phyloP scores from a whole-genome alignment of 352 stramenopile genomes.

The Globisporangium polare region DNA sequence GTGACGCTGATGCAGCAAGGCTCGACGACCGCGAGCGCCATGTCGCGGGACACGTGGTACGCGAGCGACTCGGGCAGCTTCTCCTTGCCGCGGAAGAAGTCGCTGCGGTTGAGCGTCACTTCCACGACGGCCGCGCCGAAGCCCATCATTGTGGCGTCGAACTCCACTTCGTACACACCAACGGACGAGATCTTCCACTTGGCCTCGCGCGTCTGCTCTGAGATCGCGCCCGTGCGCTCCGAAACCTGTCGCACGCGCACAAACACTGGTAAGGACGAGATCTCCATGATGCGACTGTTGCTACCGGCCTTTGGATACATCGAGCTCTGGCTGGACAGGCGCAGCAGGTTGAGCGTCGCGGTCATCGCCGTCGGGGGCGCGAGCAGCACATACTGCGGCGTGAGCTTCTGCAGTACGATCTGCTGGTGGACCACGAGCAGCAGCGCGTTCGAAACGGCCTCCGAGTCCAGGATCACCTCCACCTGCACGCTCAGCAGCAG shows the following conservation, averaged over 20 bases:
- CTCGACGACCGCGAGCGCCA: constrained; percentile 39
- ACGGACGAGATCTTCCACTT: constrained; percentile 51
- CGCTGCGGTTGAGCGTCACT: constrained; percentile 44
- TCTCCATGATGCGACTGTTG: constrained; percentile 27
- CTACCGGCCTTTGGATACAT: background rate
- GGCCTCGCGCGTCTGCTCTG: constrained; percentile 44
- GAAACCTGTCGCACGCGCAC: constrained; percentile 49
- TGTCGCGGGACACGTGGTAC: constrained; percentile 51
- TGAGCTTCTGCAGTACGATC: constrained; percentile 41
- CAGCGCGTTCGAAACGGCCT: constrained; percentile 49
- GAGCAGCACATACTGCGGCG: constrained; percentile 60
- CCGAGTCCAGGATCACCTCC: constrained; percentile 59
- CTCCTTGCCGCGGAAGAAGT: constrained; percentile 44
- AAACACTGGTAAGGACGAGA: constrained; percentile 47
- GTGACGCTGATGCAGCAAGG: constrained; percentile 57
- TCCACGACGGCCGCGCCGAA: constrained; percentile 48
- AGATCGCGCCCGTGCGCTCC: constrained; percentile 42
- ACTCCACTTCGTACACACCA: constrained; percentile 58
- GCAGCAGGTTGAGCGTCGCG: constrained; percentile 53
- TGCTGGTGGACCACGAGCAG: constrained; percentile 46
- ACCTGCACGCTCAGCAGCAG: constrained; percentile 43
- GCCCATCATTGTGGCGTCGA: constrained; percentile 48
- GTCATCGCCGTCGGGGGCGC: constrained; percentile 34
- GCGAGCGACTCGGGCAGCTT: constrained; percentile 33
- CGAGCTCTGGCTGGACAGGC: constrained; percentile 24